These are phyloP conservation scores for Amanita polypyramis DNA, from an alignment of 768 basidiomycete genomes.

Conservation along the genomic window DNA sequence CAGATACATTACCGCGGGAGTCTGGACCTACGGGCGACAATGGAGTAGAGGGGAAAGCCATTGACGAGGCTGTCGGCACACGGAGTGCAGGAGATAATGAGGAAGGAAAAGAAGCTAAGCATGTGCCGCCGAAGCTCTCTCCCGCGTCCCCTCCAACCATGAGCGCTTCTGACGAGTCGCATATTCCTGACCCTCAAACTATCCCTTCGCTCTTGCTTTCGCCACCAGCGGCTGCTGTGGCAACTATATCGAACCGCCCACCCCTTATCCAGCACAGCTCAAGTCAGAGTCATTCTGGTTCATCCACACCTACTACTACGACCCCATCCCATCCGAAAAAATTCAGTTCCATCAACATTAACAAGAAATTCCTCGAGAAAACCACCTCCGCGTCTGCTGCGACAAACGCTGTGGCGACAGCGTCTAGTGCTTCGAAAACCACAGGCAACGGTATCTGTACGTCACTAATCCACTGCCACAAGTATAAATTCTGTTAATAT, in stretches of 20 bases:
- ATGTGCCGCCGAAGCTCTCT: conserved; percentile 10
- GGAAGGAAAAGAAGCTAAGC: conserved; percentile 7
- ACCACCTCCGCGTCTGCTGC: conserved; percentile 45
- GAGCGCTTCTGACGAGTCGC: conserved; percentile 9
- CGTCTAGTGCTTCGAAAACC: conserved; percentile 29
- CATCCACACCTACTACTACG: conserved; percentile 16
- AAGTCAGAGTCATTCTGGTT: conserved; percentile 19
- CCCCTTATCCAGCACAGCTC: conserved; percentile 37
- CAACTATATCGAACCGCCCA: conserved; percentile 26
- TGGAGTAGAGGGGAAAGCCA: conserved; percentile 13
- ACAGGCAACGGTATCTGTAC: conserved; percentile 48
- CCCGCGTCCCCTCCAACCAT: conserved; percentile 10
- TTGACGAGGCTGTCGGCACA: conserved; percentile 13
- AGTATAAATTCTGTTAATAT: conserved; percentile 7
- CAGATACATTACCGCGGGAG: conserved; percentile 18
- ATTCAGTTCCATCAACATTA: conserved; percentile 85
- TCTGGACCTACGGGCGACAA: conserved; percentile 12
- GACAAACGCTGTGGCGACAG: conserved; percentile 27
- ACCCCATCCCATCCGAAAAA: conserved; percentile 59
- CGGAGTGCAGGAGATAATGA: conserved; percentile 11
- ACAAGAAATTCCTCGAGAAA: conserved; percentile 95
- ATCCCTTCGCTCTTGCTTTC: conserved; percentile 8
- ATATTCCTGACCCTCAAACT: conserved; percentile 1
- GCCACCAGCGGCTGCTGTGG: conserved; percentile 13
- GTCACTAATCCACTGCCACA: conserved; percentile 15